These are phyloP conservation scores for Coemansia sp. DNA, from an alignment of 192 early-diverging fungal species.

Conservation along the genomic window DNA sequence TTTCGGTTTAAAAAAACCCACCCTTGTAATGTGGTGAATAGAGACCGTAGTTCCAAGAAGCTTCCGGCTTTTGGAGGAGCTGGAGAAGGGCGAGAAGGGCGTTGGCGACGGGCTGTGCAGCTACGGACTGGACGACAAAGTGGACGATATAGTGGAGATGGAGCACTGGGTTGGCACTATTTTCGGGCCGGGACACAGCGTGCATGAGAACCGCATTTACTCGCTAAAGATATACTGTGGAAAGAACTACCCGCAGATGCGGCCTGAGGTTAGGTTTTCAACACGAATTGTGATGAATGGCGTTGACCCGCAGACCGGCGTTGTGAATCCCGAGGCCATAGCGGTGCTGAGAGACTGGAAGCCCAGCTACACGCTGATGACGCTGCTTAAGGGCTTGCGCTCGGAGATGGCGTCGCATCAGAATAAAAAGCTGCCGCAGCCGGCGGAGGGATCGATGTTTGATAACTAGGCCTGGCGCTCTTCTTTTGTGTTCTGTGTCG, in stretches of 20 bases:
- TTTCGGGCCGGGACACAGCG: constrained; percentile 69
- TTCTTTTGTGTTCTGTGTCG: too few species aligned
- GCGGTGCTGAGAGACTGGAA: constrained; percentile 83
- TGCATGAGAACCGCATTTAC: constrained; percentile 98
- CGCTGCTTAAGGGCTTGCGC: constrained; percentile 76
- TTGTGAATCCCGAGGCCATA: constrained; percentile 65
- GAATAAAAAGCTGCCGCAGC: constrained; percentile 86
- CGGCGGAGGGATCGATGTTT: constrained; percentile 72
- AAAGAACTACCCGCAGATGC: constrained; percentile 75
- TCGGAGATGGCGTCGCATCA: constrained; percentile 83
- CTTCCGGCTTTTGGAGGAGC: constrained; percentile 93
- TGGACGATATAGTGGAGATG: constrained; percentile 68
- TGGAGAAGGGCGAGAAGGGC: constrained; percentile 96
- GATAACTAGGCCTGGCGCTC: neutral
- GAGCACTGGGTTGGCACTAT: constrained; percentile 93
- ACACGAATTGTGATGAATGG: constrained; percentile 83
- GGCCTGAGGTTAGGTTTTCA: constrained; percentile 77
- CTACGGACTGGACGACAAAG: constrained; percentile 85
- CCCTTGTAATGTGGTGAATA: neutral
- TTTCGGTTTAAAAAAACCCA: too few species aligned
- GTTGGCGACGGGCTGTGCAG: constrained; percentile 89
- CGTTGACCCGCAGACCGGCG: constrained; percentile 79
- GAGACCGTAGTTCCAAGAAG: constrained; percentile 82
- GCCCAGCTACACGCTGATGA: constrained; percentile 71
- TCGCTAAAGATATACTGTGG: constrained; percentile 81